Evolutionary conservation across 2,329 filamentous ascomycete genomes (phyloP).

Genomic region (Fusarium buxicola): DNA sequence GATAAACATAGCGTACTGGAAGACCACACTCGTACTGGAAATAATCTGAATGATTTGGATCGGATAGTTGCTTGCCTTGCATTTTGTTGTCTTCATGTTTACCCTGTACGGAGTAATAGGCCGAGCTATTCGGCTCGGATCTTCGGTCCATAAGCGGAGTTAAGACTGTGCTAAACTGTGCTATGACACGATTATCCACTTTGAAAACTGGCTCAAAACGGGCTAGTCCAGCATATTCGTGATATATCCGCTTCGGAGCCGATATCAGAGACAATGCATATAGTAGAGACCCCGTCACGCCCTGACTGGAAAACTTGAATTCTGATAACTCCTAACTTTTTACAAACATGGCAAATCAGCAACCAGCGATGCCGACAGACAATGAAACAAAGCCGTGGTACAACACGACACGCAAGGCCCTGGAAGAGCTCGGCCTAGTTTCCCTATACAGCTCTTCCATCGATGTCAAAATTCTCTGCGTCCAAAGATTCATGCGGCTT

Average conservation of each 20-base stretch:
- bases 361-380: conserved; percentile 7
- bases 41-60: too few species aligned
- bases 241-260: conserved; percentile 18
- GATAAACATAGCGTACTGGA: too few species aligned
- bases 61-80: too few species aligned
- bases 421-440: conserved; percentile 45
- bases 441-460: conserved; percentile 38
- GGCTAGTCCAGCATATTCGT: neutral
- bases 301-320: neutral
- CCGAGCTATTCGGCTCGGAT: conserved; percentile 8
- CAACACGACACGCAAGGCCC: neutral
- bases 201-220: neutral
- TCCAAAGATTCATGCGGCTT: conserved; percentile 70
- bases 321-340: neutral
- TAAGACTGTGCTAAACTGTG: conserved; percentile 12
- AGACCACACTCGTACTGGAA: too few species aligned
- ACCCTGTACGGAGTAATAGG: neutral
- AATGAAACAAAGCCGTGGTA: neutral
- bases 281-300: neutral
- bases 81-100: neutral
- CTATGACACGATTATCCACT: conserved; percentile 3
- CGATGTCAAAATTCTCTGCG: conserved; percentile 63
- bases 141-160: neutral
- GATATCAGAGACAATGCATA: conserved; percentile 9
- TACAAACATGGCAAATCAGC: too few species aligned